A percentile compares a stretch with the other conserved stretches of the same genome.
Conservation (phyloP, 768 basidiomycete genomes). For the Megacollybia marginata region DNA sequence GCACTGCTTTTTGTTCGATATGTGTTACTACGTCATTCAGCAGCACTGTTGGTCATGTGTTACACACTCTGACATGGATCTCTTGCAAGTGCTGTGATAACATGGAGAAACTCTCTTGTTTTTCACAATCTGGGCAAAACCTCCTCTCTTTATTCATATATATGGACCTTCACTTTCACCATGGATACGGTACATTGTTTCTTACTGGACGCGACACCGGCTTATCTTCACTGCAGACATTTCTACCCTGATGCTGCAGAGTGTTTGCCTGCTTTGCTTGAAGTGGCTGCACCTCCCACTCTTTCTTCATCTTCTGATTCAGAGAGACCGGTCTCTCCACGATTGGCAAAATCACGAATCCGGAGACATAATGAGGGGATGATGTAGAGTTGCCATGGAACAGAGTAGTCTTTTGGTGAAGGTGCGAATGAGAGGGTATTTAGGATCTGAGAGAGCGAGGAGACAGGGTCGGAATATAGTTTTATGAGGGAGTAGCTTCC, state of each 20-base stretch:
- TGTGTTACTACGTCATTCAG: slow-evolving; percentile 88
- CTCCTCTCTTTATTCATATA: slow-evolving; percentile 92
- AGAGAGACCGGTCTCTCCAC: too few relatives aligned
- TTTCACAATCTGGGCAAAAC: slow-evolving; percentile 98
- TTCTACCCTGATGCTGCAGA: slow-evolving; percentile 74
- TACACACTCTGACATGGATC: slow-evolving; percentile 90
- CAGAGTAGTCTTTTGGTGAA: too few relatives aligned
- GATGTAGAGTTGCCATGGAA: too few relatives aligned
- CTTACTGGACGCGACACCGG: neutral
- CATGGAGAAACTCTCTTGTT: slow-evolving; percentile 97
- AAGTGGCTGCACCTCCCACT: slow-evolving; percentile 66
- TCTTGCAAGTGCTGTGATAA: slow-evolving; percentile 90
- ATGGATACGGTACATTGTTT: slow-evolving; percentile 66
- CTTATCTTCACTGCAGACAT: slow-evolving; percentile 44
- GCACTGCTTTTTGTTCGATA: slow-evolving; percentile 91
- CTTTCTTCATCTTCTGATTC: too few relatives aligned
- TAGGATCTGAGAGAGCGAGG: too few relatives aligned
- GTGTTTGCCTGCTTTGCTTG: slow-evolving; percentile 81
- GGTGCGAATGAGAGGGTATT: too few relatives aligned
- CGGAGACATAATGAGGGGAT: too few relatives aligned
- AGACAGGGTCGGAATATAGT: too few relatives aligned
- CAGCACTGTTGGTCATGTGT: slow-evolving; percentile 81
- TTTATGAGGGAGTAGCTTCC: too few relatives aligned
- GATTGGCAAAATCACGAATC: too few relatives aligned
- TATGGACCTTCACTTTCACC: slow-evolving; percentile 89